Evolutionary conservation across 2,329 filamentous ascomycete species (phyloP), one percentile per base, ranked within the genome.

Genomic region (Fusarium protoensiforme): DNA sequence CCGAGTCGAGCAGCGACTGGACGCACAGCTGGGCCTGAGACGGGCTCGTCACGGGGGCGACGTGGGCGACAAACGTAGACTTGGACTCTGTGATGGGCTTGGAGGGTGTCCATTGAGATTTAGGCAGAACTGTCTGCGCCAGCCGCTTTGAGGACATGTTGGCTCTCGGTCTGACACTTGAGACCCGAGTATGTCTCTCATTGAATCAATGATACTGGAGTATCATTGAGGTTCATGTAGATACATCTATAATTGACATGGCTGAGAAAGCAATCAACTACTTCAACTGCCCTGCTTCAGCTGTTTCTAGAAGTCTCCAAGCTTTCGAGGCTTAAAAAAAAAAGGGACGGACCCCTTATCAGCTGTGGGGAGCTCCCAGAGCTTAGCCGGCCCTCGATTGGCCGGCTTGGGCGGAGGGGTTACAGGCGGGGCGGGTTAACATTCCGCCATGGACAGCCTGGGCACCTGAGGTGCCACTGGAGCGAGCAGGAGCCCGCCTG

Each of bases 31-130:
- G 89, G 5, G 95, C 96, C 81, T 96, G 89, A 1, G 87, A 85
- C 1, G 93, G 89, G 7, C 92, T 93, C 1, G 87, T 84, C 4
- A 97, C 94, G 4, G 83, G 83, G 0, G 93, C 92, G 48, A 90
- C 92, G 43, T 95, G 92, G 3, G 93, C 96, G 51, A 98, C 78
- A 80, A 99, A 99, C 3, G 93, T 91, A 0, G 95, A 98, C 80
- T 94, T 97, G 80, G 93, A 92, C 82, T 98, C 95, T 1, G 90
- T 88, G 9, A 96, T 84, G 0, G 91, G 87, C 11, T 93, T 91
- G 1, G 94, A 97, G 1, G 95, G 74, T 1, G 87, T 87, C 96
- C 96, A 99, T n/a, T 65, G 39, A 39, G 71, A 62, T 68, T 73
- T 73, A 59, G 71, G 67, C 67, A 73, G 57, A 68, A 73, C 59